These are phyloP conservation scores for Begonia masoniana DNA, from an alignment of 306 rosid genomes.

Conservation along the genomic window DNA sequence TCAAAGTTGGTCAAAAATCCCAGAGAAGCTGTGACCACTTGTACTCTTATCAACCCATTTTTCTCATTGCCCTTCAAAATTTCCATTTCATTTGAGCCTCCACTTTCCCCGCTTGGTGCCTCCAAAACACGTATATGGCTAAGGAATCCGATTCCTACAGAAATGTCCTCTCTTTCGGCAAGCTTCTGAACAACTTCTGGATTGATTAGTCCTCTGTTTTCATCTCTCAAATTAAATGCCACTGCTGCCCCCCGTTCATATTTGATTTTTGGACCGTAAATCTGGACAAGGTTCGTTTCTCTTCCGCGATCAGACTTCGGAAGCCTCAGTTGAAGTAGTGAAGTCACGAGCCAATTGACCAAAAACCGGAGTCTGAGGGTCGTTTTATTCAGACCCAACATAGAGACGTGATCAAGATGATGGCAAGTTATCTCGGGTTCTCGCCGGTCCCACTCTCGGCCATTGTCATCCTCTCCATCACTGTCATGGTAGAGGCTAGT, in stretches of 20 bases:
- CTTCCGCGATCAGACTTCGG: constrained; percentile 34
- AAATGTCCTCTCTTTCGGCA: constrained; percentile 84
- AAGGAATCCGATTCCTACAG: constrained; percentile 78
- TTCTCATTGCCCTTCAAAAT: constrained; percentile 47
- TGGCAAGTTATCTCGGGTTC: constrained; percentile 70
- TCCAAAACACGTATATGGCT: constrained; percentile 68
- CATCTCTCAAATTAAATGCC: constrained; percentile 78
- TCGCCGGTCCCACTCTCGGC: constrained; percentile 42
- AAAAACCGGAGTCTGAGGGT: constrained; percentile 71
- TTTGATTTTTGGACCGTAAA: constrained; percentile 90
- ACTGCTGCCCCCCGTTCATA: constrained; percentile 95
- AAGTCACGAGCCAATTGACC: constrained; percentile 94
- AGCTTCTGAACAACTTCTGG: constrained; percentile 90
- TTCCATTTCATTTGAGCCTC: constrained; percentile 52
- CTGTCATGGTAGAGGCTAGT: constrained; percentile 66
- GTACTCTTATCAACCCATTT: constrained; percentile 52
- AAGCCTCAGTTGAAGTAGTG: constrained; percentile 62
- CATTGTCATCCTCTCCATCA: constrained; percentile 72
- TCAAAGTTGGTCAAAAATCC: constrained; percentile 87
- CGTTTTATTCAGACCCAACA: constrained; percentile 90
- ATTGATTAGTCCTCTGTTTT: constrained; percentile 46
- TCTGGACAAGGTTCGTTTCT: constrained; percentile 47
- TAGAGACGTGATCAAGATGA: constrained; percentile 62
- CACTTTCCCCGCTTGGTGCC: constrained; percentile 36
- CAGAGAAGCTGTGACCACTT: constrained; percentile 86